Evolutionary conservation across 306 rosid genomes (phyloP).

Genomic region (Cicer judaicum): DNA sequence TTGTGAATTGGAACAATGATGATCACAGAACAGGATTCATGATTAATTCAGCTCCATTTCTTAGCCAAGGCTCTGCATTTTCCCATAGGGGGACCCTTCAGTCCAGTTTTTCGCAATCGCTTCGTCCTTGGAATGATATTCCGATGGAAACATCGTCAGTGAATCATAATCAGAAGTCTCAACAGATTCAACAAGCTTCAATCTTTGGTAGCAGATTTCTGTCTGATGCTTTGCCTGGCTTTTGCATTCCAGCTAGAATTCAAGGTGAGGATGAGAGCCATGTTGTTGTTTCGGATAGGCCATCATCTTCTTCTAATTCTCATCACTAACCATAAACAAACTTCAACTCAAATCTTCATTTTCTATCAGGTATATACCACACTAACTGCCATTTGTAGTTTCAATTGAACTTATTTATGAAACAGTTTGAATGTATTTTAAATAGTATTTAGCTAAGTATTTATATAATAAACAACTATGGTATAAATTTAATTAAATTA

Average conservation of each 20-base stretch:
- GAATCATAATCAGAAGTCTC: slow-evolving; percentile 52
- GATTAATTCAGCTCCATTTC: slow-evolving; percentile 50
- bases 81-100: slow-evolving; percentile 95
- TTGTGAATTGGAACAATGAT: slow-evolving; percentile 62
- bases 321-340: slow-evolving; percentile 54
- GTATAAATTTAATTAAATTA: too few species aligned
- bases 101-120: slow-evolving; percentile 78
- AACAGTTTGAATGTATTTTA: too few species aligned
- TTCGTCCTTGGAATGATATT: slow-evolving; percentile 69
- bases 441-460: too few species aligned
- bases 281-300: slow-evolving; percentile 56
- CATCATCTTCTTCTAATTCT: slow-evolving; percentile 69
- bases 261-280: slow-evolving; percentile 61
- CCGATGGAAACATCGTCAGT: slow-evolving; percentile 55
- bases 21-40: slow-evolving; percentile 52
- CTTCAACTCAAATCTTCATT: slow-evolving; percentile 30
- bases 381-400: too few species aligned
- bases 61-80: slow-evolving; percentile 60
- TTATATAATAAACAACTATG: too few species aligned
- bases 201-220: slow-evolving; percentile 67
- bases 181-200: slow-evolving; percentile 59
- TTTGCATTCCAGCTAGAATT: slow-evolving; percentile 68
- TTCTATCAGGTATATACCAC: slow-evolving; percentile 53
- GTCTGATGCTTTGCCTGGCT: slow-evolving; percentile 58
- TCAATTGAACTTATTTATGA: too few species aligned